Base-by-base conservation (phyloP, 805 yeast species). In the Candida andamanensis region DNA sequence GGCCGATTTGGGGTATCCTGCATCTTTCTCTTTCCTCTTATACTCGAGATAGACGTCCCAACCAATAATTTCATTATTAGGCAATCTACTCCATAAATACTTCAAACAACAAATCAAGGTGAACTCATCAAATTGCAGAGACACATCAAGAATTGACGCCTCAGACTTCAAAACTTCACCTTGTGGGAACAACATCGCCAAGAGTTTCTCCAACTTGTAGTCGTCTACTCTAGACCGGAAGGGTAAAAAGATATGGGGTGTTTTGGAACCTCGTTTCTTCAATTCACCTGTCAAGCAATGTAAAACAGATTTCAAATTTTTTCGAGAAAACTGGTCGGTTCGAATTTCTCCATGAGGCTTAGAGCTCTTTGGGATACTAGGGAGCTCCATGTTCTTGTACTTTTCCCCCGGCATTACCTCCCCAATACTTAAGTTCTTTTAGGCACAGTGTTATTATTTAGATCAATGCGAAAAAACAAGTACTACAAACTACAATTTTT, bases 21-120 rank as follows among this genome's bases (percentile, higher is more conserved):
- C 74, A 33, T 77, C 79, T 24, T 66, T 65, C 50, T 86, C 95
- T 30, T 72, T 61, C 15, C 71, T 63, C 43, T 72, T 78, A 52
- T 81, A 87, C 35, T 78, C 75, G 16, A 77, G 63, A 54, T 87
- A 87, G 0, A 85, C 76, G 34, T 79, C 81, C 95, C 95, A 86
- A 0, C 95, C 92, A 26, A 87, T 77, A 18, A 87, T 69, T 42
- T 87, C 85, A 39, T 75, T 73, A 35, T 79, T 80, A 6, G 90
- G 90, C 14, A 89, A 57, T 37, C 97, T 66, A 39, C 89, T 75
- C 97, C 97, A 87, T 28, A 85, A 64, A 58, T 84, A 87, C 51
- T 85, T 86, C 37, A 87, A 62, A 1, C 80, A 80, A 35, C 85
- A 72, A 22, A 83, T 76, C 24, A 87, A 58, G 1, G 89, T 80